Evolutionary conservation across 192 early-diverging fungal species (phyloP), one percentile per base, ranked within the genome.

Genomic region (Geosiphon pyriformis): DNA sequence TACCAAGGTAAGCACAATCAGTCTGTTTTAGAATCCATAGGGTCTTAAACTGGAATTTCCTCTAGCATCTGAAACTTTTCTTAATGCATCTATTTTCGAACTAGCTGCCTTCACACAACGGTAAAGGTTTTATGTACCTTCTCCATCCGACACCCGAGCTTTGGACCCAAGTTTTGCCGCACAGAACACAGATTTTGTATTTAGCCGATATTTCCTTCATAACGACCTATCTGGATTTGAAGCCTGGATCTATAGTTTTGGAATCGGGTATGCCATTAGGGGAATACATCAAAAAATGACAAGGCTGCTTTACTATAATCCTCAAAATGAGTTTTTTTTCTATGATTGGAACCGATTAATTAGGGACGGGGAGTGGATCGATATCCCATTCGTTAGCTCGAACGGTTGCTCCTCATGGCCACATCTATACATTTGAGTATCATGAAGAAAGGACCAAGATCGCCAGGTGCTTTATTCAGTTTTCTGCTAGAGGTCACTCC

Each of bases 131-230:
- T 65, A 79, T 96, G 10, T 93, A 90, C 66, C 73, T 98, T 20
- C 80, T 98, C 20, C 84, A 91, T 48, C 94, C 94, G 8, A 95
- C 94, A 0, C 96, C 96, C 0, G 96, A 95, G 68, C 84, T 98
- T 26, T 98, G 96, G 96, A 98, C 96, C 0, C 76, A 85, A 52
- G 82, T 85, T 7, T 79, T 98, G 17, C 94, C 94, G 12, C 96
- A 98, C 69, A 84, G 96, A 46, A 98, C 96, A 11, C 96, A 98
- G 76, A 98, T 98, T 47, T 77, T 98, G 23, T 98, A 98, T 68
- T 73, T 89, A 56, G 87, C 94, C 20, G 96, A 98, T 71, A 98
- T 98, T 72, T 91, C 96, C 15, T 88, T 94, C 49, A 88, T 98
- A 23, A 87, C 86, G 15, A 71, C 82, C 32, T 82, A 85, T 59